phyloP scores from a whole-genome alignment of 2,329 filamentous ascomycete species.

The Thelonectria olida region DNA sequence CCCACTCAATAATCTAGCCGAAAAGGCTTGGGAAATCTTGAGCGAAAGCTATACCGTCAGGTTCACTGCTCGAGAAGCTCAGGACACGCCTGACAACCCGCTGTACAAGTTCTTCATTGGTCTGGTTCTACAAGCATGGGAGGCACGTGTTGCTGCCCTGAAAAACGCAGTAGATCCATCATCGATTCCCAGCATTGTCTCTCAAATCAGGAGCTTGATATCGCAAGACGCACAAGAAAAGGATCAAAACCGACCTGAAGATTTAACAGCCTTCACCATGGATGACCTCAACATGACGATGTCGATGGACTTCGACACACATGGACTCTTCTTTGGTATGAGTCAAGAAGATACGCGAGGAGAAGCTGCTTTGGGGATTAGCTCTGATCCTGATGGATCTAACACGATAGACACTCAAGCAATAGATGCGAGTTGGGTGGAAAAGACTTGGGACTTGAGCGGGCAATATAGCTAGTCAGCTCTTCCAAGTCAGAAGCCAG shows the following conservation, averaged over 20 bases:
- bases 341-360: neutral
- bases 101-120: constrained; percentile 1
- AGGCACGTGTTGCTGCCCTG: neutral
- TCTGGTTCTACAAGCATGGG: constrained; percentile 8
- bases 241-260: neutral
- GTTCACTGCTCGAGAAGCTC: neutral
- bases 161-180: neutral
- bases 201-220: neutral
- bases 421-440: neutral
- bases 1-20: neutral
- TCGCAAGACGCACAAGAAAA: neutral
- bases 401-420: neutral
- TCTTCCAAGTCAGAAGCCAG: neutral
- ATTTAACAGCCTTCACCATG: neutral
- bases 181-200: neutral
- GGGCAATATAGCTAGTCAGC: neutral
- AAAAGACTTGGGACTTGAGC: neutral
- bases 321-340: neutral
- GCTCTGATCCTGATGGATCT: neutral
- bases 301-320: neutral
- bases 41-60: neutral
- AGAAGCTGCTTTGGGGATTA: neutral
- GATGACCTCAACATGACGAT: neutral
- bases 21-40: constrained; percentile 2
- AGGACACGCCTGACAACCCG: neutral